Percentiles rank a stretch among this genome's conserved stretches.
Conservation (phyloP, 1,284 basidiomycete genomes). For the Salmacisia buchloeana region DNA sequence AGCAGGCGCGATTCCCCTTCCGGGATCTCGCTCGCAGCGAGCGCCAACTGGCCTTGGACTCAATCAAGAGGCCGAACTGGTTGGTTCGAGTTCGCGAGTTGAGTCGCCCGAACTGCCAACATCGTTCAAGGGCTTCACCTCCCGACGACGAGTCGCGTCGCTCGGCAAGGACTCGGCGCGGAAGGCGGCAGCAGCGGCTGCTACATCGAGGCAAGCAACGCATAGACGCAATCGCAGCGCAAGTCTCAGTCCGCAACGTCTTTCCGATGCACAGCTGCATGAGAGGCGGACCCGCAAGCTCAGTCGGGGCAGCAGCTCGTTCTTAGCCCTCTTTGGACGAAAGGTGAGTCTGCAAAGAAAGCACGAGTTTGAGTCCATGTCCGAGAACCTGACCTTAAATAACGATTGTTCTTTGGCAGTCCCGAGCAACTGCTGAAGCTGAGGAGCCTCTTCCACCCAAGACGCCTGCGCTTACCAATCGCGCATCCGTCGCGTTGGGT, state of each 20-base stretch:
- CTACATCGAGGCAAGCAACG: background rate
- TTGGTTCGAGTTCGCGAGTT: background rate
- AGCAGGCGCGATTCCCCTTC: background rate
- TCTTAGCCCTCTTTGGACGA: background rate
- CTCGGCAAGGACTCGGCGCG: background rate
- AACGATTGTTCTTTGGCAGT: background rate
- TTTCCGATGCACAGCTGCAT: background rate
- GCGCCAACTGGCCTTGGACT: background rate
- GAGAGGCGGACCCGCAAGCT: background rate
- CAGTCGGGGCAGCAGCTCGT: background rate
- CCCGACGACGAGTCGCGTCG: slow-evolving; percentile 2
- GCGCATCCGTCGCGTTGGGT: background rate
- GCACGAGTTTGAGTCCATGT: background rate
- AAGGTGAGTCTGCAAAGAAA: slow-evolving; percentile 4
- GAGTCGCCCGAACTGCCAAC: background rate
- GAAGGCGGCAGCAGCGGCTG: background rate
- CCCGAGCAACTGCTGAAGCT: too few relatives aligned
- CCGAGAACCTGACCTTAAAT: background rate
- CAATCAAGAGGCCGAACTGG: background rate
- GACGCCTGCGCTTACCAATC: background rate
- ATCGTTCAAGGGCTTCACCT: background rate
- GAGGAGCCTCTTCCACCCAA: background rate
- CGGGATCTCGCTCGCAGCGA: background rate
- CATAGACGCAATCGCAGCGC: background rate
- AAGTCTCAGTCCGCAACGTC: background rate